Evolutionary conservation across 208 protist species (phyloP).

Genomic region (Trypanosoma conorhini): DNA sequence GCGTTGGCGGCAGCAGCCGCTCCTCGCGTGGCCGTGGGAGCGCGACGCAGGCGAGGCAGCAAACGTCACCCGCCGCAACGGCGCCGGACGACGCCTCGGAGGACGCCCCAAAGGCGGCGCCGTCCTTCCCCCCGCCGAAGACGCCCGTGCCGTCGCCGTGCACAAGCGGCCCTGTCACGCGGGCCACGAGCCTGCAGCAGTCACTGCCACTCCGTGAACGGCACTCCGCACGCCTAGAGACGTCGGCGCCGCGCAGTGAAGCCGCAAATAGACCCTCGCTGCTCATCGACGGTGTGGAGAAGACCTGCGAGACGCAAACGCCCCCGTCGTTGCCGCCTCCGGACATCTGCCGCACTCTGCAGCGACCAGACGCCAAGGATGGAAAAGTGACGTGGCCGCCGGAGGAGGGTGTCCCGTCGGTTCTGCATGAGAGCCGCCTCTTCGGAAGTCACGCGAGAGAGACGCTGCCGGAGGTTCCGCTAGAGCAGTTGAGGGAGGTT

Average conservation of each 20-base stretch:
- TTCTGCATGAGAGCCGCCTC: not conserved
- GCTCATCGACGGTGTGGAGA: not conserved
- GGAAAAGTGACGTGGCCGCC: not conserved
- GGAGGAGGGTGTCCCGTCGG: not conserved
- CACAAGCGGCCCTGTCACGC: conserved; percentile 23
- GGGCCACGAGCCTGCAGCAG: conserved; percentile 26
- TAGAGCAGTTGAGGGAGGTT: conserved; percentile 19
- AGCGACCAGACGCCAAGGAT: not conserved
- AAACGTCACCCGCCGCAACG: conserved; percentile 8
- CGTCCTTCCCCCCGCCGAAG: not conserved
- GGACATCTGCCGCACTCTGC: not conserved
- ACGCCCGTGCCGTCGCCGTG: conserved; percentile 21
- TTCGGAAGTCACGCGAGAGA: not conserved
- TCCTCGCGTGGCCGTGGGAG: not conserved
- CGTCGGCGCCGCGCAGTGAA: not conserved
- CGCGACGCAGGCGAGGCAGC: not conserved
- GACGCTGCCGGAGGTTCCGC: not conserved
- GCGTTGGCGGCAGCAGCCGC: not conserved
- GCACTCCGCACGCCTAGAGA: not conserved
- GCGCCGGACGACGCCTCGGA: not conserved
- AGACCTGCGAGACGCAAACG: not conserved
- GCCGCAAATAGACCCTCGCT: not conserved
- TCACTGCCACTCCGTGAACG: not conserved
- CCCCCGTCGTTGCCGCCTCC: not conserved
- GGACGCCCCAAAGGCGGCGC: not conserved